Conservation (phyloP, 352 stramenopile species). For the Globisporangium cederbergense region DNA sequence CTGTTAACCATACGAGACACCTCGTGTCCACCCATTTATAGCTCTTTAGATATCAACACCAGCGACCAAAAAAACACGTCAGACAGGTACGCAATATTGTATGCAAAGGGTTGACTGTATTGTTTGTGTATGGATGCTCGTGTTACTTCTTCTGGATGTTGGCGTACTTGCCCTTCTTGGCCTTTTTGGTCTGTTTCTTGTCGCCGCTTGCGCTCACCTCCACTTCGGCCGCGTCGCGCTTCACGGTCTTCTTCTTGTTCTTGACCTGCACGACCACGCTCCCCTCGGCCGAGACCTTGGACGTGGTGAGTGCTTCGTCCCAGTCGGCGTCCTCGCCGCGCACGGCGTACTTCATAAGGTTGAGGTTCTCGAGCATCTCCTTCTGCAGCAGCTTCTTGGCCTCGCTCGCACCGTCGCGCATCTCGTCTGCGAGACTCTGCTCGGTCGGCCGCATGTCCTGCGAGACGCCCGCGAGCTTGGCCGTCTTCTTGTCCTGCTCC, state of each 20-base stretch:
- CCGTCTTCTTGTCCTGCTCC: slow-evolving; percentile 66
- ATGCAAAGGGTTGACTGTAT: slow-evolving; percentile 2
- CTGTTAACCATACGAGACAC: not conserved
- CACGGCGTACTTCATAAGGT: slow-evolving; percentile 96
- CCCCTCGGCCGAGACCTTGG: slow-evolving; percentile 32
- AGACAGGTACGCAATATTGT: slow-evolving; percentile 3
- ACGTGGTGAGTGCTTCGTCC: slow-evolving; percentile 57
- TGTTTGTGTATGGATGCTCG: not conserved
- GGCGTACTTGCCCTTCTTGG: slow-evolving; percentile 76
- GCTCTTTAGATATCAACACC: slow-evolving; percentile 2
- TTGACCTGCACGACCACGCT: slow-evolving; percentile 83
- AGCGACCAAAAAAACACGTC: not conserved
- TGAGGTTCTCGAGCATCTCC: slow-evolving; percentile 81
- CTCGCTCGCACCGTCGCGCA: slow-evolving; percentile 67
- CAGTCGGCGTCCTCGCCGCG: slow-evolving; percentile 93
- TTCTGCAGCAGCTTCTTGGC: slow-evolving; percentile 82
- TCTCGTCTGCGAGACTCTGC: slow-evolving; percentile 80
- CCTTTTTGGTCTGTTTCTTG: slow-evolving; percentile 60
- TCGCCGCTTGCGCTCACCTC: slow-evolving; percentile 26
- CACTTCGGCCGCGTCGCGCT: slow-evolving; percentile 36
- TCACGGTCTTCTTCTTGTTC: slow-evolving; percentile 73
- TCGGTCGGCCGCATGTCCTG: slow-evolving; percentile 82
- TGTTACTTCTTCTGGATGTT: slow-evolving; percentile 48
- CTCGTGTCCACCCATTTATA: not conserved
- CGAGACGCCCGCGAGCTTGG: slow-evolving; percentile 42